Base-by-base conservation (phyloP, 73 alveolate genomes). In the Diophrys appendiculata region DNA sequence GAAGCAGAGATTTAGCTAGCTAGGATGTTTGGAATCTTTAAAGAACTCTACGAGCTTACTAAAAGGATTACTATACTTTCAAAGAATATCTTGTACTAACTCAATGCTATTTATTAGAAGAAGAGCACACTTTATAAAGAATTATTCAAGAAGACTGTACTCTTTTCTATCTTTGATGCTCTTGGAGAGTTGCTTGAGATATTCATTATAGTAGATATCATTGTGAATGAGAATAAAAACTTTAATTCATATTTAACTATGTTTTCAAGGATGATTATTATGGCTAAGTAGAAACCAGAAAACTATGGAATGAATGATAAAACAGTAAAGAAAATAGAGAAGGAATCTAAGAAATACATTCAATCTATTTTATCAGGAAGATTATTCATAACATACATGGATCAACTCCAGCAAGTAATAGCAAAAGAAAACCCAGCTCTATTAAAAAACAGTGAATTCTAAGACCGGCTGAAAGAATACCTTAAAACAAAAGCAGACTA, bases 151-250 rank as follows among this genome's bases (percentile, higher is more conserved):
- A 91, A 91, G 56, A 76, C 72, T 28, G 79, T 88, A n/a, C 56
- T 88, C 56, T 77, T 68, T 33, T 78, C 83, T 65, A 86, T 92
- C 33, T 91, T 93, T 75, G 93, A 91, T 75, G 90, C 89, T 34
- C 79, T 93, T 8, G 98, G 98, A 24, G 72, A 79, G 67, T 85
- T 88, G 53, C 80, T 93, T 53, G 76, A 91, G 27, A 78, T 86
- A 5, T 74, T 90, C 28, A 86, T 90, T 56, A 78, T 83, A 24
- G 76, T 93, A 33, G 98, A 93, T 80, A 69, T 86, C 55, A 95
- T 92, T n/a, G 92, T 93, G 30, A 84, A 80, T 26, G 95, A 93
- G 64, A 93, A 93, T 73, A 83, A 88, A 33, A 91, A 93, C 76
- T 81, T 93, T 35, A 77, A 78, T 26, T 78, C 84, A 32, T 95